A percentile compares a stretch with the other conserved stretches of the same genome.
Conservation (phyloP, 768 basidiomycete species). For the Leucocoprinus birnbaumii region DNA sequence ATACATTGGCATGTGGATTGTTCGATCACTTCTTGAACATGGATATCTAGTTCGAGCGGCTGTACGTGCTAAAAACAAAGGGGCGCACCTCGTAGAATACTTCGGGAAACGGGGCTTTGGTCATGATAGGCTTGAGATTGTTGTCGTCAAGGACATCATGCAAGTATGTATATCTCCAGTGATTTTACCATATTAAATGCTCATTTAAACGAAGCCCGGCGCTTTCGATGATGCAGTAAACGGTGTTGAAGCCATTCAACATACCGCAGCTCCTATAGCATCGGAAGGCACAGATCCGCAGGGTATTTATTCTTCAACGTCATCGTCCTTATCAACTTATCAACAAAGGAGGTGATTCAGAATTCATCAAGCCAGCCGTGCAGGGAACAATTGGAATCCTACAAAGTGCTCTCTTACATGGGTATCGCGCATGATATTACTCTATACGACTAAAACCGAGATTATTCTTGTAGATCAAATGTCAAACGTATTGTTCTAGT, state of each 20-base stretch:
- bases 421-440: no score
- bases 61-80: constrained; percentile 23
- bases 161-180: no score
- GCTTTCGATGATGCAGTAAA: constrained; percentile 81
- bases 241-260: constrained; percentile 69
- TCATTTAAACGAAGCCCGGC: constrained; percentile 48
- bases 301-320: constrained; percentile 16
- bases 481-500: constrained; percentile 72
- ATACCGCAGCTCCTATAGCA: constrained; percentile 65
- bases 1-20: constrained; percentile 27
- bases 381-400: constrained; percentile 66
- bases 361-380: constrained; percentile 69
- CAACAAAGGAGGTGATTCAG: constrained; percentile 29
- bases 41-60: constrained; percentile 26
- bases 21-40: constrained; percentile 23
- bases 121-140: no score
- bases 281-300: constrained; percentile 39
- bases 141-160: no score
- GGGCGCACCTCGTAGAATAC: constrained; percentile 16
- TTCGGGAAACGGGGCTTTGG: constrained; percentile 12
- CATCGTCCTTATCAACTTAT: no score
- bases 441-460: no score
- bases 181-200: no score
- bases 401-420: constrained; percentile 51
- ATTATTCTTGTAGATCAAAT: no score